A percentile compares a stretch with the other conserved stretches of the same genome.
phyloP scores from a whole-genome alignment of 129 eudicot species.

The carrot (Daucus carota) region DNA sequence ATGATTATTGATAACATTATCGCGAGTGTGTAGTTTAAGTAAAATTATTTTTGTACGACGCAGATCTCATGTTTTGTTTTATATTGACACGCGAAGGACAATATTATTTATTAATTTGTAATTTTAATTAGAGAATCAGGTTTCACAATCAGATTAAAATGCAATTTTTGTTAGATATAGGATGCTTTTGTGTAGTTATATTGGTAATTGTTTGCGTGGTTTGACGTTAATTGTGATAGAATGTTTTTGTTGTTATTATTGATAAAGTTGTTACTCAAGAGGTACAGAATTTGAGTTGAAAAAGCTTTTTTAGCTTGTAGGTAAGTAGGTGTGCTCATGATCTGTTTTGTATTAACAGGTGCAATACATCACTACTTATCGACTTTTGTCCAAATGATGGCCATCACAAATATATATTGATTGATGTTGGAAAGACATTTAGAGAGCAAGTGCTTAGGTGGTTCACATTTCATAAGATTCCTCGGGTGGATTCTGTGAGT shows the following conservation, averaged over 20 bases:
- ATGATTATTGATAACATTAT: not conserved
- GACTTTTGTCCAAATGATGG: slow-evolving; percentile 58
- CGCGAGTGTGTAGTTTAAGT: no score
- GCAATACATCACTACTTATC: slow-evolving; percentile 92
- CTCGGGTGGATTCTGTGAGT: slow-evolving; percentile 93
- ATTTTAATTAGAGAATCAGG: not conserved
- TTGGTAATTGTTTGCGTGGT: not conserved
- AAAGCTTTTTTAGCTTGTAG: slow-evolving; percentile 7
- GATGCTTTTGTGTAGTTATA: not conserved
- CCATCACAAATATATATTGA: slow-evolving; percentile 79
- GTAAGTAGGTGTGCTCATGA: slow-evolving; percentile 10
- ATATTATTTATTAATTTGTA: not conserved
- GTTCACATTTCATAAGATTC: slow-evolving; percentile 78
- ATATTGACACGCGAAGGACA: not conserved
- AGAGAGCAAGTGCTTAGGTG: slow-evolving; percentile 96
- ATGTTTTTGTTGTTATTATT: no score
- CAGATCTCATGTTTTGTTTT: not conserved
- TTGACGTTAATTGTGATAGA: not conserved
- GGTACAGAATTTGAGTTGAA: not conserved
- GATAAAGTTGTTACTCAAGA: not conserved
- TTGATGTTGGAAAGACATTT: slow-evolving; percentile 95
- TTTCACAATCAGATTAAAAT: not conserved
- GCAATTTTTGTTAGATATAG: not conserved
- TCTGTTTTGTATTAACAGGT: slow-evolving; percentile 44
- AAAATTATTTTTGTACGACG: no score